Conservation (phyloP, 345 rosid genomes). For the Salix caprea region DNA sequence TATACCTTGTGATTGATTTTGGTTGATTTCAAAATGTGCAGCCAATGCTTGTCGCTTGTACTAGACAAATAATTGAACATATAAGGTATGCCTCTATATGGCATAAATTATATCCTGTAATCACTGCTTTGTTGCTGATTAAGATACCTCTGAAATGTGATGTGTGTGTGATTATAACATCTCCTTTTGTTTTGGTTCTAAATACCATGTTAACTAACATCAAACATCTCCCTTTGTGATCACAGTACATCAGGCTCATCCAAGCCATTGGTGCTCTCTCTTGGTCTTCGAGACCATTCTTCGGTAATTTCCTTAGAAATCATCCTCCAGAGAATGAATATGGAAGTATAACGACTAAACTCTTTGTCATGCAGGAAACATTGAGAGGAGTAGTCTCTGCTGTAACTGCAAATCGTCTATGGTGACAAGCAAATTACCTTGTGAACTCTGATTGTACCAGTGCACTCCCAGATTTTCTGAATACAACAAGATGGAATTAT, state of each 20-base stretch:
- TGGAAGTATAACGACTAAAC: background rate
- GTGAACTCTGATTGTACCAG: background rate
- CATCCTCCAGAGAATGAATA: background rate
- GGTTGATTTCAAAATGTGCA: conserved; percentile 28
- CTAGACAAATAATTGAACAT: conserved; percentile 80
- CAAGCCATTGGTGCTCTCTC: conserved; percentile 68
- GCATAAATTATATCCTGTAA: background rate
- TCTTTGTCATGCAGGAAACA: conserved; percentile 54
- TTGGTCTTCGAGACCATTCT: conserved; percentile 89
- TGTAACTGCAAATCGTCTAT: conserved; percentile 60
- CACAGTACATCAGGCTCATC: conserved; percentile 53
- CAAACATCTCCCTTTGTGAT: background rate
- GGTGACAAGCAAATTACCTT: conserved; percentile 32
- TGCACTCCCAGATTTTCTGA: no score
- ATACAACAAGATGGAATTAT: no score
- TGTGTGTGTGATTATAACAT: no score
- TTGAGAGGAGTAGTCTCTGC: conserved; percentile 64
- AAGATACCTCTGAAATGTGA: background rate
- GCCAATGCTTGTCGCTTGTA: conserved; percentile 80
- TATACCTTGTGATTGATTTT: conserved; percentile 7
- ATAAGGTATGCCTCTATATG: conserved; percentile 46
- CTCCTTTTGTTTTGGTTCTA: background rate
- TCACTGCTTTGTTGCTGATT: background rate
- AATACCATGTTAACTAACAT: background rate
- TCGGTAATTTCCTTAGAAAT: conserved; percentile 33